Base-by-base conservation (phyloP, 2,329 filamentous ascomycete species). In the Blumeria hordei region DNA sequence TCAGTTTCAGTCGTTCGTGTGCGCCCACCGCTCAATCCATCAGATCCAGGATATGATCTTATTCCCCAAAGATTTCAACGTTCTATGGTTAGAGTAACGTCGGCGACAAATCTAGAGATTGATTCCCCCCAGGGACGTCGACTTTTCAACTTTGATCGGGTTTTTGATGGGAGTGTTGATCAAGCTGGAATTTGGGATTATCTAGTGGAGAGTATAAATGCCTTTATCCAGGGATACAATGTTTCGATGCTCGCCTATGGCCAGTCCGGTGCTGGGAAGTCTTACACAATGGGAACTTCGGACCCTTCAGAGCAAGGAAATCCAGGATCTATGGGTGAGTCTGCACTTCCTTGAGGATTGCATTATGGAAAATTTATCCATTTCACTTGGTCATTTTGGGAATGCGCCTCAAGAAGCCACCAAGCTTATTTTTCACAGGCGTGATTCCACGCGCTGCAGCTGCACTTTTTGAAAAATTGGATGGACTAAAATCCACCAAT, bases 241-340 rank as follows among this genome's bases (percentile, higher is more conserved):
- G 92, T 98, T 57, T 98, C 92, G 3, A 79, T 98, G 53, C 72
- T 98, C 62, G 92, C 92, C 51, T 98, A 98, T 64, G 92, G 92
- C 60, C 92, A 98, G 71, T 98, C 92, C 33, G 92, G 92, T 56
- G 88, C 92, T 10, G 92, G 92, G 62, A 98, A 98, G 70, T 96
- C 90, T 2, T 96, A 94, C 66, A 98, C 92, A 0, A 98, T 98
- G 92, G 92, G 92, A 56, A 98, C 92, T 0, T 88, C 90, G 0
- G 88, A 88, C 4, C 86, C 88, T 1, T 68, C 68, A 21, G 88
- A 95, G 63, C 83, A 93, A 64, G 74, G 72, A 32, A 75, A 90
- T 62, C 60, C 73, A 34, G 76, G 82, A 7, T 68, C 78, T 34
- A 92, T 90, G 84, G 88, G 87, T 92, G 75, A 68, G 83, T 70